Evolutionary conservation across 768 basidiomycete genomes (phyloP).

Genomic region (Mycena venus): DNA sequence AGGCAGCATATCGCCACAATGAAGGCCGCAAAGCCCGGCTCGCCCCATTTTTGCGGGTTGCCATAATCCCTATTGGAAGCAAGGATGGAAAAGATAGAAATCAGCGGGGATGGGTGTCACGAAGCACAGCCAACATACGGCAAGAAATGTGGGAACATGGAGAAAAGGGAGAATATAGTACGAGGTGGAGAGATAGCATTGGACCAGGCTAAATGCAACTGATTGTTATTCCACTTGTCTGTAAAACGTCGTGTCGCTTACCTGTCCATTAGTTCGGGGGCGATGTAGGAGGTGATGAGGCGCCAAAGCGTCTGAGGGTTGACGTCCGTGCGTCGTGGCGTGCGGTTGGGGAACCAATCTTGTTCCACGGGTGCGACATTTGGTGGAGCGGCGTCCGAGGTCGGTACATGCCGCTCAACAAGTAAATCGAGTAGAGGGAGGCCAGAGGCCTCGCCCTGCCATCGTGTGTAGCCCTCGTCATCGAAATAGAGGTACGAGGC

Average conservation of each 20-base stretch:
- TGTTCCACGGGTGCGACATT: conserved; percentile 39
- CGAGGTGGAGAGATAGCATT: conserved; percentile 92
- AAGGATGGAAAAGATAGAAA: conserved; percentile 44
- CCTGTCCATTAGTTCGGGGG: conserved; percentile 95
- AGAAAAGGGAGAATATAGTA: conserved; percentile 94
- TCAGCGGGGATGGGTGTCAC: conserved; percentile 13
- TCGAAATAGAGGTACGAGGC: conserved; percentile 90
- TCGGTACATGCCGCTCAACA: conserved; percentile 73
- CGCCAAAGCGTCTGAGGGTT: conserved; percentile 93
- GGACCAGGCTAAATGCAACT: conserved; percentile 69
- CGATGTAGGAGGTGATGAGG: conserved; percentile 86
- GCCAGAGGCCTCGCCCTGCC: conserved; percentile 95
- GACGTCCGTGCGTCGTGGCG: conserved; percentile 78
- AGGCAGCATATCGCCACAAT: conserved; percentile 95
- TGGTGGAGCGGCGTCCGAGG: conserved; percentile 41
- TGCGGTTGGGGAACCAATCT: conserved; percentile 88
- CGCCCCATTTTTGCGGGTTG: conserved; percentile 94
- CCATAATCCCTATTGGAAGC: too few species aligned
- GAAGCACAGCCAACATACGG: conserved; percentile 58
- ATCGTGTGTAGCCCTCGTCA: conserved; percentile 88
- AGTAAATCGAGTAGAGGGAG: conserved; percentile 89
- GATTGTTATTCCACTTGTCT: neutral
- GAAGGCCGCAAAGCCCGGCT: conserved; percentile 94
- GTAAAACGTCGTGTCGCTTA: conserved; percentile 52
- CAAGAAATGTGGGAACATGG: conserved; percentile 90